Evolutionary conservation across 108 stramenopile genomes (phyloP), one percentile per base, ranked within the genome.

Genomic region (Phaeodactylum tricornutum): DNA sequence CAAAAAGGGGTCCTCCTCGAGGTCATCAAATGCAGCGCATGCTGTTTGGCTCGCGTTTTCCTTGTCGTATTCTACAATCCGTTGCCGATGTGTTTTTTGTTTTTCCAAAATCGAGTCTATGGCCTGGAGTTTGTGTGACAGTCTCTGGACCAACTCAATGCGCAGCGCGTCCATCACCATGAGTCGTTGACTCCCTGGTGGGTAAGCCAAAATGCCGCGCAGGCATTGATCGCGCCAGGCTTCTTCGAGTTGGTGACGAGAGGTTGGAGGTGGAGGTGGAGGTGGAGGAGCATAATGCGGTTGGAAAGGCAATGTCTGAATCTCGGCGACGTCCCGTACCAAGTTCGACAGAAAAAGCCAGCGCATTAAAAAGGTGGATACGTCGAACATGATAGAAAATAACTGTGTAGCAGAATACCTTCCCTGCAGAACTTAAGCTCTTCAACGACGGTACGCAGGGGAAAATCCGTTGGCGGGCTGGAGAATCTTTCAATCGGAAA

Each of bases 281-380:
- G 37, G 28, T 50, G 35, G 29, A 33, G 57, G 59, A 34, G 32
- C 51, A 9, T 57, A 43, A 35, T 59, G 43, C 3, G 64, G 83
- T 24, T 61, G 64, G 55, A 79, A 76, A 12, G 87, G 87, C 46
- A 84, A 51, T 2, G 75, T 78, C 55, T 85, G 87, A 24, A 85
- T 75, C 35, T 85, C 84, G 28, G 74, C 76, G 17, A 67, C 42
- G 42, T 90, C 79, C 36, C 78, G 64, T 1, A 83, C 57, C 38
- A 90, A 47, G 29, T 76, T 75, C 33, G 73, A 72, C 33, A 90
- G 66, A 59, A 83, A 85, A 37, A 90, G 67, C 87, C 87, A 90
- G 47, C 81, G 62, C 51, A 83, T 65, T 43, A 90, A 68, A 64
- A 85, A 90, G 34, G 77, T 75, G 7, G 87, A 70, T 22, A 77